Conservation (phyloP, 2,329 filamentous ascomycete genomes). For the Trichoderma sp. region DNA sequence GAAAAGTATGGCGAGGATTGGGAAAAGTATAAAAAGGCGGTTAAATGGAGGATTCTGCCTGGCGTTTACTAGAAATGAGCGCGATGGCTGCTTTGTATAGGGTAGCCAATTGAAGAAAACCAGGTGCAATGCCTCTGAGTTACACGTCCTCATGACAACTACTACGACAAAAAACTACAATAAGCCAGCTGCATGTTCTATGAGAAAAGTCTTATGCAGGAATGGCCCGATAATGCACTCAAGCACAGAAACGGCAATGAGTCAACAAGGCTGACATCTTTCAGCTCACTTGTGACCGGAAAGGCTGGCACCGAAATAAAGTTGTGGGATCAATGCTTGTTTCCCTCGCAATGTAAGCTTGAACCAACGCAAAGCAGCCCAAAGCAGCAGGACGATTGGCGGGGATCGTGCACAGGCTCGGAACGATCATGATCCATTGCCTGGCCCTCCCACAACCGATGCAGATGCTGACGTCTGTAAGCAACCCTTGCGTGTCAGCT, state of each 20-base stretch:
- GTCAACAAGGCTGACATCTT: neutral
- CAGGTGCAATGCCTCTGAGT: no score
- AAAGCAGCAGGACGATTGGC: neutral
- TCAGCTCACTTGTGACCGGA: neutral
- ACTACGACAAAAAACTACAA: no score
- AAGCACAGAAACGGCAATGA: neutral
- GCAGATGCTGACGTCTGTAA: neutral
- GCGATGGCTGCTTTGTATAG: neutral
- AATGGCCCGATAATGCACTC: neutral
- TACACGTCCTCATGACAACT: neutral
- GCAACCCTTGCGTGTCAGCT: neutral
- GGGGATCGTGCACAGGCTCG: neutral
- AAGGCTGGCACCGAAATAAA: neutral
- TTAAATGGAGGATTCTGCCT: conserved; percentile 77
- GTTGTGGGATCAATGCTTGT: neutral
- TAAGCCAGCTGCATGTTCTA: neutral
- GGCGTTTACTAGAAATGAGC: conserved; percentile 64
- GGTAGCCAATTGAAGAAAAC: neutral
- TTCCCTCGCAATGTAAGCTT: neutral
- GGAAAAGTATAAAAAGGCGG: conserved; percentile 78
- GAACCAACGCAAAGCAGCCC: neutral
- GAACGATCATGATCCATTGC: neutral
- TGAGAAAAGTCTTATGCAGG: neutral
- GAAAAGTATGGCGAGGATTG: conserved; percentile 89
- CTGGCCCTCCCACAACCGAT: neutral